Conservation (phyloP, 768 basidiomycete species). For the Mycena sanguinolenta region DNA sequence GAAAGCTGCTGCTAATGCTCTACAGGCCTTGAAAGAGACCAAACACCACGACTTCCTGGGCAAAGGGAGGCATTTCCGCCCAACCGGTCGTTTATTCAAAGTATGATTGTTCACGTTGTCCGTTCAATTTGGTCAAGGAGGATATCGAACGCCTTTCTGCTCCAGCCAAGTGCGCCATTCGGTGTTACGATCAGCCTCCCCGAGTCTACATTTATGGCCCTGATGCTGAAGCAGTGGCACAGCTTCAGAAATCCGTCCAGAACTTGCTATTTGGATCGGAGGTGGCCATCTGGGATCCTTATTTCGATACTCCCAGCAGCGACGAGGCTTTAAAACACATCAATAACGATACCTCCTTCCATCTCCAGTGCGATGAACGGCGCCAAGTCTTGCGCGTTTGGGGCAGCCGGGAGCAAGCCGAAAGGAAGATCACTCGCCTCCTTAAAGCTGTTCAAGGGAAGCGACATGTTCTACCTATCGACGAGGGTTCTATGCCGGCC, state of each 20-base stretch:
- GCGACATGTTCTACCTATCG: constrained; percentile 17
- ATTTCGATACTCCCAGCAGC: constrained; percentile 23
- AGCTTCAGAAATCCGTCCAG: constrained; percentile 15
- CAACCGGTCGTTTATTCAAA: constrained; percentile 17
- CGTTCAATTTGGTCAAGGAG: constrained; percentile 25
- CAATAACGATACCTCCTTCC: constrained; percentile 21
- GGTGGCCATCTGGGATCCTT: constrained; percentile 28
- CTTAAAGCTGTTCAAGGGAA: constrained; percentile 24
- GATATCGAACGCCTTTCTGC: constrained; percentile 18
- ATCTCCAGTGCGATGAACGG: constrained; percentile 24
- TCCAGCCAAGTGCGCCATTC: constrained; percentile 7
- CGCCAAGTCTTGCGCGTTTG: constrained; percentile 29
- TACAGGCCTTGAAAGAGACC: constrained; percentile 9
- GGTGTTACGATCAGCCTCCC: constrained; percentile 15
- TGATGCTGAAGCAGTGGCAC: not conserved
- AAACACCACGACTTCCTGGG: constrained; percentile 28
- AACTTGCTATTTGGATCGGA: constrained; percentile 28
- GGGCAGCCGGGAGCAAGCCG: constrained; percentile 24
- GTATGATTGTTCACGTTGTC: constrained; percentile 22
- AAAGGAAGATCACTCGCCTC: constrained; percentile 27
- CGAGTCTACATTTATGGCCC: constrained; percentile 29
- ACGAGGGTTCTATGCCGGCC: not conserved
- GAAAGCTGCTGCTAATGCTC: constrained; percentile 10
- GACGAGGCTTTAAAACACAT: constrained; percentile 26
- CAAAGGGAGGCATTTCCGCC: constrained; percentile 14